Evolutionary conservation across 805 yeast species (phyloP).

Genomic region (Yarrowia deformans): DNA sequence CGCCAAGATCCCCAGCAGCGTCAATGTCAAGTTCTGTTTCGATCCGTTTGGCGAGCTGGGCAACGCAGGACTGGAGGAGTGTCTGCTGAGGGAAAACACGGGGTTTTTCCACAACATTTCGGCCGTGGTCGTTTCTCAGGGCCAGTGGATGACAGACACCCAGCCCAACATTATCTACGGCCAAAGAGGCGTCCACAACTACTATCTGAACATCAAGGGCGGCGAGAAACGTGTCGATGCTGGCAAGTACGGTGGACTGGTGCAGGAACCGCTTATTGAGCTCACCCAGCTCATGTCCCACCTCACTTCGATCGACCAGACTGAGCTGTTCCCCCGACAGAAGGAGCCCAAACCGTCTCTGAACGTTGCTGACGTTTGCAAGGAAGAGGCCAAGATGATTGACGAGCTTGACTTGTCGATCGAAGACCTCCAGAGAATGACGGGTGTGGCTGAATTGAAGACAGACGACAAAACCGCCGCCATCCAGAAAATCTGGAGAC

Average conservation of each 20-base stretch:
- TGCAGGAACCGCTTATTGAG: not conserved
- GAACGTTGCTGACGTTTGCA: not conserved
- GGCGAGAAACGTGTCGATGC: not conserved
- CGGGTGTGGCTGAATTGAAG: not conserved
- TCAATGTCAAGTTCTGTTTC: not conserved
- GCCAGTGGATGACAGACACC: not conserved
- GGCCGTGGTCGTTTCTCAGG: not conserved
- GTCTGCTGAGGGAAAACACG: not conserved
- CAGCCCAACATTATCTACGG: not conserved
- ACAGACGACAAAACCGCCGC: not conserved
- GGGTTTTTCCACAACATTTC: not conserved
- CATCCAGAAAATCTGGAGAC: not conserved
- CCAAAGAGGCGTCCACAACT: slow-evolving; percentile 4
- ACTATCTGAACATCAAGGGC: not conserved
- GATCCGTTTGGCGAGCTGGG: slow-evolving; percentile 15
- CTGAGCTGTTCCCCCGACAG: not conserved
- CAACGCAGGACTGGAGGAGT: not conserved
- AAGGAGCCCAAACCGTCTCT: too few relatives aligned
- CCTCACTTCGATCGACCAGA: not conserved
- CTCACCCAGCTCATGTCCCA: not conserved
- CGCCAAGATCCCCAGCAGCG: not conserved
- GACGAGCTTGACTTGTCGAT: not conserved
- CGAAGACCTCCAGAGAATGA: not conserved
- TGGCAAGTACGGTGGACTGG: not conserved
- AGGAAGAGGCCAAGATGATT: not conserved